Conservation (phyloP, 192 early-diverging fungal species). For the Gigaspora rosea region DNA sequence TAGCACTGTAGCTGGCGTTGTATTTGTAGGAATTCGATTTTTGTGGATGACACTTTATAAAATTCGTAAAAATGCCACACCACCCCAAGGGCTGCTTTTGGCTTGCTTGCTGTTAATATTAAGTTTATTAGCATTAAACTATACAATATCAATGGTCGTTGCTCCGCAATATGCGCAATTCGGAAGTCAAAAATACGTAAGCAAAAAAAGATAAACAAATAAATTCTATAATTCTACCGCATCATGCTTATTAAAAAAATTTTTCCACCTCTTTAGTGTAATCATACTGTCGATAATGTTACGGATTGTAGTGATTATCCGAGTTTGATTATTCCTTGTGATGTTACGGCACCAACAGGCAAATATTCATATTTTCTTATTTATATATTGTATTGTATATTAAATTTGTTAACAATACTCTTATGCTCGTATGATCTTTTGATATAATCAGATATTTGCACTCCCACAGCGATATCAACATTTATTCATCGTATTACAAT, state of each 20-base stretch:
- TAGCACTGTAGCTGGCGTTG: slow-evolving; percentile 55
- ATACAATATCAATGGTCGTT: slow-evolving; percentile 55
- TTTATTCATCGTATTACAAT: slow-evolving; percentile 49
- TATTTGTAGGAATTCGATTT: slow-evolving; percentile 58
- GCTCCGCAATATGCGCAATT: slow-evolving; percentile 64
- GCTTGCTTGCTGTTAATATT: slow-evolving; percentile 52
- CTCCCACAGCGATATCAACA: slow-evolving; percentile 56
- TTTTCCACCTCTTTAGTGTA: slow-evolving; percentile 43
- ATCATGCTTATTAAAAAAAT: no score
- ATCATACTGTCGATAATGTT: slow-evolving; percentile 41
- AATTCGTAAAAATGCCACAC: slow-evolving; percentile 50
- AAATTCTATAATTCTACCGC: no score
- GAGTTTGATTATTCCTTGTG: slow-evolving; percentile 58
- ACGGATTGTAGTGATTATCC: slow-evolving; percentile 53
- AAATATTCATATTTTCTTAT: background rate
- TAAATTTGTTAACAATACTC: background rate
- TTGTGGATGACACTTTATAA: slow-evolving; percentile 56
- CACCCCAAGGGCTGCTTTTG: slow-evolving; percentile 62
- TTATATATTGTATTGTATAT: background rate
- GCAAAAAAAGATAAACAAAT: slow-evolving; percentile 10
- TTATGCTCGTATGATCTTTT: background rate
- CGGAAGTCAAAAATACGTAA: slow-evolving; percentile 63
- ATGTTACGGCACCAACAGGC: slow-evolving; percentile 50
- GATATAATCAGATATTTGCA: slow-evolving; percentile 48
- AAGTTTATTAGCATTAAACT: slow-evolving; percentile 56